Conservation (phyloP, 305 asterid genomes). For the Ajuga reptans region DNA sequence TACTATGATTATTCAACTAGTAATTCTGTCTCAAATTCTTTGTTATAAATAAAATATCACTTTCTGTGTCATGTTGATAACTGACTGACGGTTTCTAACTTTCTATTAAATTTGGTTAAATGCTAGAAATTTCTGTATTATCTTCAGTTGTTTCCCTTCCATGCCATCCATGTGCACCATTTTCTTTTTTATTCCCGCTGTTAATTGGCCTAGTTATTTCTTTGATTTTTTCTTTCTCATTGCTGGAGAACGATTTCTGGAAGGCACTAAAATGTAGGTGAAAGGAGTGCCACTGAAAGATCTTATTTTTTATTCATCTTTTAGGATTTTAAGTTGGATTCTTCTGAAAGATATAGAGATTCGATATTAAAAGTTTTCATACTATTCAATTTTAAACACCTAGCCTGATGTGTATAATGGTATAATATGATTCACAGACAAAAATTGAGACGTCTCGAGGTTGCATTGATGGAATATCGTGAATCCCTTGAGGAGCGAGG, state of each 20-base stretch:
- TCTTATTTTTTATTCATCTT: background rate
- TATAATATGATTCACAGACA: constrained; percentile 40
- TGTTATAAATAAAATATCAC: background rate
- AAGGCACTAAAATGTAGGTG: background rate
- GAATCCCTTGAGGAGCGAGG: constrained; percentile 92
- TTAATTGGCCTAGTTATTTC: too few relatives aligned
- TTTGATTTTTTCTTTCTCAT: too few relatives aligned
- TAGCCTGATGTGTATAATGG: constrained; percentile 14
- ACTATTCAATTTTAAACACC: background rate
- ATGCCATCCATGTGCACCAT: background rate
- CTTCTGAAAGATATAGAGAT: background rate
- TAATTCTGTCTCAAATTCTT: background rate
- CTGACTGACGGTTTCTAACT: background rate
- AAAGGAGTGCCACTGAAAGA: background rate
- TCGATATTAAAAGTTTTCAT: background rate
- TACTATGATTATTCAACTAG: constrained; percentile 19
- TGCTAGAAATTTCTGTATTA: background rate
- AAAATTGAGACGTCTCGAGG: constrained; percentile 80
- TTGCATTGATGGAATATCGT: constrained; percentile 76
- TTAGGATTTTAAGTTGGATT: constrained; percentile 5
- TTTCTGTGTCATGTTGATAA: background rate
- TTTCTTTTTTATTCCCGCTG: background rate
- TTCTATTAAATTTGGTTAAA: constrained; percentile 6
- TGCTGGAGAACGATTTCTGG: background rate
- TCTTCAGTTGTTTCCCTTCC: background rate